Conservation (phyloP, 2,329 filamentous ascomycete species). For the Cladosporium colombiae region DNA sequence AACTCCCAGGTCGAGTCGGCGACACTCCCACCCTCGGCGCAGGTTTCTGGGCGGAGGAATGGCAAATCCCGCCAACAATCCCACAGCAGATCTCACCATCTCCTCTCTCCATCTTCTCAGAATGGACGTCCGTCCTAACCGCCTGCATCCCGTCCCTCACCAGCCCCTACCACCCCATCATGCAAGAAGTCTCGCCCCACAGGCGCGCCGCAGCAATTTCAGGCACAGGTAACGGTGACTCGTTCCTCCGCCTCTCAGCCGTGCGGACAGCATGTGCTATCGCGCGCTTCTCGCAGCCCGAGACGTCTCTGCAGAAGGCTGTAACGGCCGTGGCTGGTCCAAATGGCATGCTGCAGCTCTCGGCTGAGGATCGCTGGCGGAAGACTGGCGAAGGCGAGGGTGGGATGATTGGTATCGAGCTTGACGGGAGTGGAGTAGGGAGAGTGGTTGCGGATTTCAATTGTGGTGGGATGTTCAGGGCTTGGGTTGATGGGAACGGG, state of each 20-base stretch:
- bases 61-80: constrained; percentile 44
- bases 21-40: constrained; percentile 83
- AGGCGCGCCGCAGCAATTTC: constrained; percentile 35
- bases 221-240: constrained; percentile 74
- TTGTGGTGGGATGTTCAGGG: constrained; percentile 84
- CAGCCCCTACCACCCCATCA: constrained; percentile 24
- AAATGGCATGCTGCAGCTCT: constrained; percentile 70
- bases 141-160: constrained; percentile 31
- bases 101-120: constrained; percentile 9
- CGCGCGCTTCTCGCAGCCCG: constrained; percentile 60
- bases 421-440: constrained; percentile 49
- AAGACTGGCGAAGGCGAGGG: constrained; percentile 77
- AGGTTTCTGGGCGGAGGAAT: constrained; percentile 89
- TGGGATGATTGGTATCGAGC: constrained; percentile 81
- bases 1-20: constrained; percentile 79
- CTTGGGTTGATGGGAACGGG: constrained; percentile 68
- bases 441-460: constrained; percentile 77
- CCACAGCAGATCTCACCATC: not conserved
- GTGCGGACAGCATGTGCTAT: constrained; percentile 72
- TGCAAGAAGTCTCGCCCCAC: constrained; percentile 12
- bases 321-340: constrained; percentile 68
- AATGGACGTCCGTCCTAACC: constrained; percentile 13
- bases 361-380: constrained; percentile 72
- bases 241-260: constrained; percentile 73
- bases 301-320: constrained; percentile 55